phyloP scores from a whole-genome alignment of 176 grass and related monocot genomes.

The Cenchrus americanus region DNA sequence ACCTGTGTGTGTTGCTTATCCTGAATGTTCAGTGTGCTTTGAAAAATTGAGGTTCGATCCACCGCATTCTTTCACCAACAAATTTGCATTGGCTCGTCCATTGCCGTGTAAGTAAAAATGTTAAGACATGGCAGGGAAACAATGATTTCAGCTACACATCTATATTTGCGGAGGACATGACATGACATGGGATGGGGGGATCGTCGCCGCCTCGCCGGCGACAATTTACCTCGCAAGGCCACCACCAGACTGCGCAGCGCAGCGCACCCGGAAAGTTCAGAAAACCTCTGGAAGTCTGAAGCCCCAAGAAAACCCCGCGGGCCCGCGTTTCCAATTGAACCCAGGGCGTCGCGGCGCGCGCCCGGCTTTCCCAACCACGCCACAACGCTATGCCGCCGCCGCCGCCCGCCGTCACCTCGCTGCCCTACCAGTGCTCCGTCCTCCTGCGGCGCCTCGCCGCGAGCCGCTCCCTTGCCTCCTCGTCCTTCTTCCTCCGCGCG shows the following conservation, averaged over 20 bases:
- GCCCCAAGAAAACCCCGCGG: not conserved
- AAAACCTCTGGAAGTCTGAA: not conserved
- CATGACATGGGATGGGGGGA: not conserved
- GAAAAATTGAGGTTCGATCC: not conserved
- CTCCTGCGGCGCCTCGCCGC: slow-evolving; percentile 50
- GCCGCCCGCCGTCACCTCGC: slow-evolving; percentile 10
- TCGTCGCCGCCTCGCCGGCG: not conserved
- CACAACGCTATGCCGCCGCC: slow-evolving; percentile 16
- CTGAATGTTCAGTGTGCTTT: not conserved
- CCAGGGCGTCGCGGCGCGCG: slow-evolving; percentile 27
- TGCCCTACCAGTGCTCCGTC: slow-evolving; percentile 47
- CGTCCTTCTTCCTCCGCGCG: slow-evolving; percentile 50
- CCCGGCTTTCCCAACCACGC: not conserved
- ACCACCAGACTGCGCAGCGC: too few relatives aligned
- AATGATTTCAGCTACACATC: not conserved
- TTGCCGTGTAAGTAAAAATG: not conserved
- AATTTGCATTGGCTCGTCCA: not conserved
- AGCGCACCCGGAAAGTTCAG: not conserved
- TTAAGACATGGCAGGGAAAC: not conserved
- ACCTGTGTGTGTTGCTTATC: not conserved
- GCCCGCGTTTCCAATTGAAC: slow-evolving; percentile 24
- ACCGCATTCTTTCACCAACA: not conserved
- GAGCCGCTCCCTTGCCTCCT: slow-evolving; percentile 32
- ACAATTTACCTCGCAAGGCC: not conserved
- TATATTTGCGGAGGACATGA: not conserved